Evolutionary conservation across 768 basidiomycete species (phyloP).

Genomic region (Lactarius evosmus): DNA sequence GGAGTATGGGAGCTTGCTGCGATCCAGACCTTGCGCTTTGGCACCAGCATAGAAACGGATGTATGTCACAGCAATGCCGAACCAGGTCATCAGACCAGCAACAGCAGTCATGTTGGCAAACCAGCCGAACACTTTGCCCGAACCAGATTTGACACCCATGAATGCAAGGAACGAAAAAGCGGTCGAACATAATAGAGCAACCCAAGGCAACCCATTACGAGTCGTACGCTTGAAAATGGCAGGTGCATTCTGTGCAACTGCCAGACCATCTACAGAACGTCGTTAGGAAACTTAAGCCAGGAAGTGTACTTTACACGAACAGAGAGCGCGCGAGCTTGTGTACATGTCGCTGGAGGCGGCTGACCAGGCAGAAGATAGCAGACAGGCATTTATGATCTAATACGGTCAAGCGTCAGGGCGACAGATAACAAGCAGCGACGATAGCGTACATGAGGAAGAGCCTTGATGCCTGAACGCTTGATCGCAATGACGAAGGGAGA

Average conservation of each 20-base stretch:
- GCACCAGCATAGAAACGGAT: conserved; percentile 77
- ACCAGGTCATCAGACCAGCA: conserved; percentile 47
- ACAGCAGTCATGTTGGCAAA: conserved; percentile 60
- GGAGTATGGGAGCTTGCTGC: conserved; percentile 65
- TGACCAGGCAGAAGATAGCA: conserved; percentile 72
- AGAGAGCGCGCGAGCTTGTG: conserved; percentile 82
- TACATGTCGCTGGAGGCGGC: conserved; percentile 90
- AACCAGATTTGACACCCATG: conserved; percentile 69
- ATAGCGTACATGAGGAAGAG: conserved; percentile 45
- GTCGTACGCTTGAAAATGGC: conserved; percentile 69
- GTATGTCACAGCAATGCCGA: conserved; percentile 47
- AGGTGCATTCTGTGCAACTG: conserved; percentile 78
- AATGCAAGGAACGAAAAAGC: conserved; percentile 67
- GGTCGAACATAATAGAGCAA: conserved; percentile 64
- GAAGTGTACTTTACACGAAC: conserved; percentile 41
- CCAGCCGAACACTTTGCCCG: conserved; percentile 76
- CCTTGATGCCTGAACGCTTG: conserved; percentile 69
- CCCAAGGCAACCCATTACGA: conserved; percentile 70
- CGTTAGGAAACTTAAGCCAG: conserved; percentile 8
- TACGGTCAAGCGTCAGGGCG: not conserved
- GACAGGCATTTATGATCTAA: conserved; percentile 34
- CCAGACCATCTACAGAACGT: conserved; percentile 62
- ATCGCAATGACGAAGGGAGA: conserved; percentile 95
- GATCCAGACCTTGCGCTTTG: conserved; percentile 74
- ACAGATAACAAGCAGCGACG: not conserved